These are phyloP conservation scores for Kluyveromyces marxianus DNA, from an alignment of 1,139 yeast genomes.

Conservation along the genomic window DNA sequence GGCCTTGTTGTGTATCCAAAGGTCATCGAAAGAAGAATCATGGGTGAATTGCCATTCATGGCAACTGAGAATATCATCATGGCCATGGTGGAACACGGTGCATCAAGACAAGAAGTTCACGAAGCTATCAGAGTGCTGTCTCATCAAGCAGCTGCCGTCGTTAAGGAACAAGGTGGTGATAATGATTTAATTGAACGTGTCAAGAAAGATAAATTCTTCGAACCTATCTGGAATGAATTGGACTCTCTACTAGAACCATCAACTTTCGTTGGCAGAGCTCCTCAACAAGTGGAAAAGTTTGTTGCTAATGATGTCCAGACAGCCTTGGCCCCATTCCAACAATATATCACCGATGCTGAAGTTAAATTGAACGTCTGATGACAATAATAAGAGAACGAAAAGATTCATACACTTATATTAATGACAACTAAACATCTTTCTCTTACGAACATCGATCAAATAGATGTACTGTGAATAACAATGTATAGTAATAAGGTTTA, in stretches of 20 bases:
- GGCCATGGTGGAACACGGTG: slow-evolving; percentile 99
- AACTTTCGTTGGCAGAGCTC: slow-evolving; percentile 98
- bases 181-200: slow-evolving; percentile 91
- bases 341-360: slow-evolving; percentile 52
- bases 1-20: slow-evolving; percentile 97
- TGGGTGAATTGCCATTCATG: slow-evolving; percentile 95
- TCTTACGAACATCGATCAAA: too few species aligned
- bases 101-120: slow-evolving; percentile 96
- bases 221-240: slow-evolving; percentile 82
- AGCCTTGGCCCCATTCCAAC: slow-evolving; percentile 67
- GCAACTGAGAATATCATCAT: slow-evolving; percentile 98
- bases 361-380: slow-evolving; percentile 52
- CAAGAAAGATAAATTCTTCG: slow-evolving; percentile 69
- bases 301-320: slow-evolving; percentile 74
- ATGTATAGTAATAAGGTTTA: too few species aligned
- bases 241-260: slow-evolving; percentile 79
- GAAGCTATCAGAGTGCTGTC: slow-evolving; percentile 95
- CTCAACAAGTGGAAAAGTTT: slow-evolving; percentile 94
- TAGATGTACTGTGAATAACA: too few species aligned
- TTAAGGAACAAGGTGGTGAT: slow-evolving; percentile 97
- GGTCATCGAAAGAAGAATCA: slow-evolving; percentile 95
- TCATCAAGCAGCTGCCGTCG: slow-evolving; percentile 96
- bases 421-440: too few species aligned
- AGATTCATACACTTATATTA: too few species aligned
- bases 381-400: neutral